Percentiles rank a stretch among this genome's conserved stretches.
These are phyloP conservation scores for Fusarium avenaceum DNA, from an alignment of 2,329 filamentous ascomycete genomes.

Conservation along the genomic window DNA sequence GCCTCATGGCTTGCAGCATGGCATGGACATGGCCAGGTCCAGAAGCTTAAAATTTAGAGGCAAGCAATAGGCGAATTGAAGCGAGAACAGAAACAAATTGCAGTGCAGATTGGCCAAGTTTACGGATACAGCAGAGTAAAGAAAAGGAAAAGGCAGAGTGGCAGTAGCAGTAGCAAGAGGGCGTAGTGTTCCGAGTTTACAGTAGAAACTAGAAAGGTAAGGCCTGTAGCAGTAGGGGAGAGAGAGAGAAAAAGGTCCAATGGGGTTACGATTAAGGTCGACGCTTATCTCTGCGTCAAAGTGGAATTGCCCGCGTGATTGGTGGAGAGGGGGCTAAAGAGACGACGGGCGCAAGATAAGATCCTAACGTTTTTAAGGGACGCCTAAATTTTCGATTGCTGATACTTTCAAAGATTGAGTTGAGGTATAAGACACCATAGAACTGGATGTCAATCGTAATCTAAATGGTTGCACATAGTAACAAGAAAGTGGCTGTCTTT, in stretches of 20 bases:
- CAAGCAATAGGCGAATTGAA: constrained; percentile 15
- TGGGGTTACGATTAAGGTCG: constrained; percentile 19
- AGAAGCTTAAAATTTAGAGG: constrained; percentile 34
- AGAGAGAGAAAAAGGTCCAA: constrained; percentile 7
- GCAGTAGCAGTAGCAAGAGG: constrained; percentile 5
- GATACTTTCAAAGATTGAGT: constrained; percentile 17
- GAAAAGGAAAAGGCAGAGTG: neutral
- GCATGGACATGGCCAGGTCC: constrained; percentile 39
- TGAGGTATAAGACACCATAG: neutral
- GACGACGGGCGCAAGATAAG: constrained; percentile 40
- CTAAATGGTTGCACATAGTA: neutral
- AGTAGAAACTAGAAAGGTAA: neutral
- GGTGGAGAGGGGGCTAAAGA: constrained; percentile 17
- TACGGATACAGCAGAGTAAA: constrained; percentile 1
- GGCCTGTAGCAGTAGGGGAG: neutral
- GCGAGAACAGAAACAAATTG: neutral
- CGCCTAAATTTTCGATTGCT: neutral
- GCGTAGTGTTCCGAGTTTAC: neutral
- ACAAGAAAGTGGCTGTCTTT: constrained; percentile 6
- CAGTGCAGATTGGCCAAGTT: neutral
- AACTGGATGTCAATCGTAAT: neutral
- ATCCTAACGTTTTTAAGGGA: constrained; percentile 10
- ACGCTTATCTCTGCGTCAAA: constrained; percentile 39
- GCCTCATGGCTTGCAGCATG: constrained; percentile 46
- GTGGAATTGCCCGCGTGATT: constrained; percentile 39